Percentiles rank a stretch among this genome's conserved stretches.
Conservation (phyloP, 164 flowering plant species). For the Macadamia tetraphylla region DNA sequence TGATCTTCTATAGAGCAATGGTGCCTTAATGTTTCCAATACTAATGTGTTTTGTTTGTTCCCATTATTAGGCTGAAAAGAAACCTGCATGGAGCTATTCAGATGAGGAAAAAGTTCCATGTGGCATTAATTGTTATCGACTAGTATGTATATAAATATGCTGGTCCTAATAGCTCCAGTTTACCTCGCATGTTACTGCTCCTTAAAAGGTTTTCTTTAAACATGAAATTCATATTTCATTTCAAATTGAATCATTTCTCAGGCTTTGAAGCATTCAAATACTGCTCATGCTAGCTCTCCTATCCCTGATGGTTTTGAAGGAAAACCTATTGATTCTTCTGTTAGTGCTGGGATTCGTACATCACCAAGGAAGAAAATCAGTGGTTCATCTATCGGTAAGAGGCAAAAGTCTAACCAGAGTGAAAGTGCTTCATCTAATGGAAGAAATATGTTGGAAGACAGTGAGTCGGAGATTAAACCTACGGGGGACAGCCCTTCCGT, state of each 20-base stretch:
- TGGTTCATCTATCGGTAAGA: constrained; percentile 35
- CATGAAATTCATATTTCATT: not conserved
- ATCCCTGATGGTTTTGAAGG: constrained; percentile 32
- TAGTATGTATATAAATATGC: constrained; percentile 35
- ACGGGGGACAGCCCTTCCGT: constrained; percentile 29
- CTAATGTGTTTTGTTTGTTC: constrained; percentile 1
- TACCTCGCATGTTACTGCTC: not conserved
- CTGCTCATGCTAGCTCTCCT: constrained; percentile 29
- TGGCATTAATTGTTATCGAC: constrained; percentile 64
- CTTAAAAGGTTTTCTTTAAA: not conserved
- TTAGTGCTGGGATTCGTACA: constrained; percentile 32
- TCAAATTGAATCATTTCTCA: constrained; percentile 21
- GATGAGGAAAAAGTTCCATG: constrained; percentile 67
- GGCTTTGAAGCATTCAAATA: constrained; percentile 49
- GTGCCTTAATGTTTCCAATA: constrained; percentile 2
- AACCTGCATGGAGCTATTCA: constrained; percentile 46
- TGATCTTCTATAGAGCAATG: not conserved
- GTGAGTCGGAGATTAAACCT: constrained; percentile 65
- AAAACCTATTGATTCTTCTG: constrained; percentile 38
- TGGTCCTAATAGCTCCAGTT: not conserved
- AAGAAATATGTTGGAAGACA: constrained; percentile 58
- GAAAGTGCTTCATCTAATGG: constrained; percentile 86
- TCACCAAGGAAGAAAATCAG: constrained; percentile 38
- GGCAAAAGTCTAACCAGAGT: constrained; percentile 56
- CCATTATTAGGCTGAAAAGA: constrained; percentile 70